phyloP scores from a whole-genome alignment of 2,329 filamentous ascomycete genomes.

The Cytospora chrysosperma region DNA sequence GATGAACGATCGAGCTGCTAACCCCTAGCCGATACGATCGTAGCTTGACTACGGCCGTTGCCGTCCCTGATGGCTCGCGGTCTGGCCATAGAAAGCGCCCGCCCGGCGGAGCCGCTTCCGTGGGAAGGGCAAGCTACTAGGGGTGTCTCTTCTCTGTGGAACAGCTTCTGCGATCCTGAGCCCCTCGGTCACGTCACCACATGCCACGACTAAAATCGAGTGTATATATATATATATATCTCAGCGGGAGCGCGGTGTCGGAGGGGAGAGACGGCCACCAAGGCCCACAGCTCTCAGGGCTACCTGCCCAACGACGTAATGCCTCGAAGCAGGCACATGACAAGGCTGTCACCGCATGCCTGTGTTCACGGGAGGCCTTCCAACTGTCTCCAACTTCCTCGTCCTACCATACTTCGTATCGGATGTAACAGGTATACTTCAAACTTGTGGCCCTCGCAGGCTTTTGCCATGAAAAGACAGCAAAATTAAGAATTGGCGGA shows the following conservation, averaged over 20 bases:
- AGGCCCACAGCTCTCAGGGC: background rate
- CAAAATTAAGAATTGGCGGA: too few relatives aligned
- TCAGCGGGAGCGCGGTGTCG: background rate
- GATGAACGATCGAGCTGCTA: conserved; percentile 1
- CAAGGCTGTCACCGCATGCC: background rate
- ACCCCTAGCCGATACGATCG: background rate
- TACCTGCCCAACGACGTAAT: background rate
- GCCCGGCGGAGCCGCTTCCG: background rate
- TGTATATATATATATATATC: background rate
- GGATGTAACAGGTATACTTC: too few relatives aligned
- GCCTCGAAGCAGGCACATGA: background rate
- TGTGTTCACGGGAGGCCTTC: background rate
- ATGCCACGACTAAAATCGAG: background rate
- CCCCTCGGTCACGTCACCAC: background rate
- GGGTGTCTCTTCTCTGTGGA: background rate
- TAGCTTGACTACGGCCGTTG: conserved; percentile 30
- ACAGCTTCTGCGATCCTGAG: background rate
- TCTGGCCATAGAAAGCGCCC: background rate
- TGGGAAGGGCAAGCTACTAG: background rate
- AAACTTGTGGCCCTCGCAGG: background rate
- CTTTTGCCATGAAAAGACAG: background rate
- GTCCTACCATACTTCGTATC: too few relatives aligned
- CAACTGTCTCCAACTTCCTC: background rate
- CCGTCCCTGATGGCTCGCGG: background rate
- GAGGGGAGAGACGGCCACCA: background rate